Base-by-base conservation (phyloP, 2,329 filamentous ascomycete species). In the Polytolypa hystricis region DNA sequence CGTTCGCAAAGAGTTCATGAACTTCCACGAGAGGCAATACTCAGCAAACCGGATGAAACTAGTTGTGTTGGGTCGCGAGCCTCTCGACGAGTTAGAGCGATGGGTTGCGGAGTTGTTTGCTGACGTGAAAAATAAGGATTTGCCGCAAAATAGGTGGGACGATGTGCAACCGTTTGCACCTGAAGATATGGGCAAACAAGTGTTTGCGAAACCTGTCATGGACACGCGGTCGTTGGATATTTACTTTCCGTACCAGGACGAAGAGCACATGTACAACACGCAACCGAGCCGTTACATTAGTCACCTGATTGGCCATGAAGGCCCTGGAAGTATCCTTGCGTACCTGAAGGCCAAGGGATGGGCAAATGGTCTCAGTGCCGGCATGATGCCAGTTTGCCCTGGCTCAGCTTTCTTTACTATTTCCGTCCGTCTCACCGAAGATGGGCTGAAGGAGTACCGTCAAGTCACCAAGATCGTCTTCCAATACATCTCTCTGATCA, bases 11-110 rank as follows among this genome's bases (percentile, higher is more conserved):
- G 86, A 87, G 58, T 95, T 95, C 54, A 93, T 95, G 47, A 80
- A 86, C 45, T 95, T 95, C 53, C 84, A 95, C 56, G 74, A 78
- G 44, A 81, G 79, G 52, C 80, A 93, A 54, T 95, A 95, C 61
- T 94, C 87, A 1, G 84, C 87, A 40, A 95, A 95, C 54, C 73
- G 79, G 26, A 94, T 94, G 84, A 94, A 93, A 67, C 67, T 95
- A 33, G 85, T 87, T 25, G 77, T 94, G 4, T 62, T 95, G 15
- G 87, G 87, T 1, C 74, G 81, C 34, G 87, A 95, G 57, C 69
- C 77, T 4, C 67, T 95, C 40, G 84, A 94, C 49, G 74, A 85
- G 12, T 66, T 94, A 38, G 81, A 95, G 58, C 66, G 72, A 37
- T 95, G 86, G 87, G 82, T 84, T 1, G 71, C 76, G 3, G 83